Evolutionary conservation across 2,329 filamentous ascomycete species (phyloP), one percentile per base, ranked within the genome.

Genomic region (Alternaria longipes): DNA sequence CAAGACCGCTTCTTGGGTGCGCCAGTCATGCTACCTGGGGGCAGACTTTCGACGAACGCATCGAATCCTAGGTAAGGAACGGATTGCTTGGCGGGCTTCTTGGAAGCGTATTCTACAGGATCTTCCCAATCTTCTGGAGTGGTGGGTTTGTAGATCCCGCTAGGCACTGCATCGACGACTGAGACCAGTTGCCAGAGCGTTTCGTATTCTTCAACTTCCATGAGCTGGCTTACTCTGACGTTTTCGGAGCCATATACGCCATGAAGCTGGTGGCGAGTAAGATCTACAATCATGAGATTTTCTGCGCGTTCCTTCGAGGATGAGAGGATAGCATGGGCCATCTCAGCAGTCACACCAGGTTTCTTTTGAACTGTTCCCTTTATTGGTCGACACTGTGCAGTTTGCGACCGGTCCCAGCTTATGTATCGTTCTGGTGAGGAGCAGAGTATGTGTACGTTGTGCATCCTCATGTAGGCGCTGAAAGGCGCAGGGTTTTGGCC

Each of bases 221-320:
- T 91, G 24, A 97, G 82, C 56, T 93, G 90, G 14, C 89, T 87
- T 1, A 97, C 93, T 6, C 81, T 77, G 1, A 97, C 93, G 60
- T 87, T 86, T 0, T 89, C 89, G 1, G 90, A 86, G 5, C 91
- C 92, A 62, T 90, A 92, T 8, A 97, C 89, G n/a, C 90, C 88
- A 78, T 96, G 91, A 12, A 98, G 83, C 77, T 98, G 94, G 74
- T 98, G 94, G 0, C 94, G 87, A n/a, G 97, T 95, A 1, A 98
- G 84, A 77, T 98, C 94, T 3, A 97, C 94, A 71, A 98, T 97
- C 95, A 98, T 98, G 24, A 98, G 85, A 74, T 98, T 98, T 81
- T 98, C 94, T 0, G 94, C 94, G 70, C 92, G 89, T 78, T 98
- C 95, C 77, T 98, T 98, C 22, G 91, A 90, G 0, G 92, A 86